These are phyloP conservation scores for Cercospora sp. DNA, from an alignment of 2,329 filamentous ascomycete genomes.

Conservation along the genomic window DNA sequence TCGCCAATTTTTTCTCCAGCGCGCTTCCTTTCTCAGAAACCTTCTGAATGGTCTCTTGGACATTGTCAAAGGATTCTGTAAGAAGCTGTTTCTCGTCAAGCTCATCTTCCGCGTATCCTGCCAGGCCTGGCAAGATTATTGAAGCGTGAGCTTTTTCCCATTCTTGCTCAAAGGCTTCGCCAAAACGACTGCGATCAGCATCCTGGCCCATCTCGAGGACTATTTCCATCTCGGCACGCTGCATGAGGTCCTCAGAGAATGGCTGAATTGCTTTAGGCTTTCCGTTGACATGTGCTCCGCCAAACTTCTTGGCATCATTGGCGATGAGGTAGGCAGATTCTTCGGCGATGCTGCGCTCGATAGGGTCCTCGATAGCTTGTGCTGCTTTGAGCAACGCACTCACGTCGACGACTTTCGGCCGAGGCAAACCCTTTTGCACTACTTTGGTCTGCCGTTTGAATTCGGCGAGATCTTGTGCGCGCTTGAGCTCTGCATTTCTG, in stretches of 20 bases:
- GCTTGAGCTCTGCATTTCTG: conserved; percentile 61
- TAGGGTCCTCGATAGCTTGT: conserved; percentile 60
- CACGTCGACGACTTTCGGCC: conserved; percentile 73
- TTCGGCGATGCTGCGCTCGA: conserved; percentile 68
- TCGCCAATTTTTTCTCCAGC: conserved; percentile 86
- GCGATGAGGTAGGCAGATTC: conserved; percentile 81
- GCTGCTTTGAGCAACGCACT: conserved; percentile 66
- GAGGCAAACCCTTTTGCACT: conserved; percentile 80
- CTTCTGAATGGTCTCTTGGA: conserved; percentile 71
- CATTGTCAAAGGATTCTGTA: conserved; percentile 70
- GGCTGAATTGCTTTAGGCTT: conserved; percentile 60
- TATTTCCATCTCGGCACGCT: conserved; percentile 75
- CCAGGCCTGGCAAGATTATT: conserved; percentile 70
- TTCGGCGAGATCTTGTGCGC: conserved; percentile 68
- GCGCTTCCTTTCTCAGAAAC: conserved; percentile 81
- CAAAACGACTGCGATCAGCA: conserved; percentile 48
- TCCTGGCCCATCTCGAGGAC: conserved; percentile 64
- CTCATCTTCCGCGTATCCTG: conserved; percentile 73
- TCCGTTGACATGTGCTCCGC: conserved; percentile 65
- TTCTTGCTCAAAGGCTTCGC: conserved; percentile 42
- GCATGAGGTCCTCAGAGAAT: conserved; percentile 71
- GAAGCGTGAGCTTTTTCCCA: conserved; percentile 54
- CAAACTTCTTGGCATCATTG: conserved; percentile 77
- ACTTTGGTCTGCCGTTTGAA: conserved; percentile 84
- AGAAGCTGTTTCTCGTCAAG: conserved; percentile 68